Percentiles rank a stretch among this genome's conserved stretches.
phyloP scores from a whole-genome alignment of 331 rosid species.

The Rhamnella rubrinervis region DNA sequence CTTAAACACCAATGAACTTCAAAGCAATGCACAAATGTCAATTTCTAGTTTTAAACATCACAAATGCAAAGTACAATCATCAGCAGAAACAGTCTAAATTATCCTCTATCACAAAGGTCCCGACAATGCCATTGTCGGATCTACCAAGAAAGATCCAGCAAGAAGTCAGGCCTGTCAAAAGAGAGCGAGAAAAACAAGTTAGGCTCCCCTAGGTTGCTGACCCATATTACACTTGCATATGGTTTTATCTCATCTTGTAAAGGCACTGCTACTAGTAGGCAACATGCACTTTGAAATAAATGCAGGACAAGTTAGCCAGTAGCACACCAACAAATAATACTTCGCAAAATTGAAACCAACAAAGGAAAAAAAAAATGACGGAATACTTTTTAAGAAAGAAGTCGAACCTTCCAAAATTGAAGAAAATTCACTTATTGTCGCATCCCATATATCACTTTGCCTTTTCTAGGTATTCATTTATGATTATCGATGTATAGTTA shows the following conservation, averaged over 20 bases:
- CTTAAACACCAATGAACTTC: neutral
- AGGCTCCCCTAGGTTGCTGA: neutral
- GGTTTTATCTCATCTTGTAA: neutral
- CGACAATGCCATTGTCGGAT: neutral
- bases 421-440: neutral
- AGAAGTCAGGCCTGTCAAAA: neutral
- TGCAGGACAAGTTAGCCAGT: neutral
- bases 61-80: too few species aligned
- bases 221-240: neutral
- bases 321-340: neutral
- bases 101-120: conserved; percentile 1
- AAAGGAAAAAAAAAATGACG: neutral
- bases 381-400: neutral
- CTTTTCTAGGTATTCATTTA: too few species aligned
- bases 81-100: too few species aligned
- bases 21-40: neutral
- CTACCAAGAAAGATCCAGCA: neutral
- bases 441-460: neutral
- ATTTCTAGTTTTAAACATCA: too few species aligned
- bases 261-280: neutral
- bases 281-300: neutral
- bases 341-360: neutral
- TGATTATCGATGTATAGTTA: too few species aligned
- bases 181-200: neutral
- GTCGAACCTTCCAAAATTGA: neutral